Evolutionary conservation across 331 rosid genomes (phyloP).

Genomic region (Quercus tomentella): DNA sequence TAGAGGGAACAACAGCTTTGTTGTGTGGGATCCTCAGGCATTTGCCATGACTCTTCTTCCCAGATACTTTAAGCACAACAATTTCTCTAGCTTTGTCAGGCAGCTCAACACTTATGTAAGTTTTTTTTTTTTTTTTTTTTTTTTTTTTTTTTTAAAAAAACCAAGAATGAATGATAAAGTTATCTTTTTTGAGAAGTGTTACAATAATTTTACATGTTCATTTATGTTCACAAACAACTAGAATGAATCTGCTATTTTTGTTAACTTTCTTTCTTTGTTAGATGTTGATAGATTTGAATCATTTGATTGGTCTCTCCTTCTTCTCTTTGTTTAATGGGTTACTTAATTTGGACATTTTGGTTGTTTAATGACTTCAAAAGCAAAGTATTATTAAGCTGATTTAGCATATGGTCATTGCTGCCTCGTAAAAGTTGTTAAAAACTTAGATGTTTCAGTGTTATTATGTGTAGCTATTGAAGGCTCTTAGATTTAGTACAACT

Average conservation of each 20-base stretch:
- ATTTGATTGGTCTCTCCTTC: conserved; percentile 3
- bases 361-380: conserved; percentile 23
- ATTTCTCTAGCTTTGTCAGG: conserved; percentile 90
- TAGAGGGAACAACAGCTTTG: conserved; percentile 65
- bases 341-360: conserved; percentile 3
- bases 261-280: background rate
- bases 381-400: background rate
- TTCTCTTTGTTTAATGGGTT: background rate
- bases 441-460: background rate
- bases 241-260: background rate
- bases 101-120: conserved; percentile 93
- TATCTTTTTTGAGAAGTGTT: background rate
- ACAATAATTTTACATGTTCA: conserved; percentile 6
- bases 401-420: background rate
- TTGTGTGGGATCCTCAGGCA: conserved; percentile 78
- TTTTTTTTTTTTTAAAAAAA: no score
- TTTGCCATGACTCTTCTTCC: conserved; percentile 73
- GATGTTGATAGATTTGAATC: background rate
- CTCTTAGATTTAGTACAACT: background rate
- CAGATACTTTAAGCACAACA: conserved; percentile 82
- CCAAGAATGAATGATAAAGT: background rate
- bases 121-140: background rate
- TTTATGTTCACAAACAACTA: conserved; percentile 28
- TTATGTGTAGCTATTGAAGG: background rate
- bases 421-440: background rate